Evolutionary conservation across 2,329 filamentous ascomycete genomes (phyloP).

Genomic region (Colletotrichum magnum): DNA sequence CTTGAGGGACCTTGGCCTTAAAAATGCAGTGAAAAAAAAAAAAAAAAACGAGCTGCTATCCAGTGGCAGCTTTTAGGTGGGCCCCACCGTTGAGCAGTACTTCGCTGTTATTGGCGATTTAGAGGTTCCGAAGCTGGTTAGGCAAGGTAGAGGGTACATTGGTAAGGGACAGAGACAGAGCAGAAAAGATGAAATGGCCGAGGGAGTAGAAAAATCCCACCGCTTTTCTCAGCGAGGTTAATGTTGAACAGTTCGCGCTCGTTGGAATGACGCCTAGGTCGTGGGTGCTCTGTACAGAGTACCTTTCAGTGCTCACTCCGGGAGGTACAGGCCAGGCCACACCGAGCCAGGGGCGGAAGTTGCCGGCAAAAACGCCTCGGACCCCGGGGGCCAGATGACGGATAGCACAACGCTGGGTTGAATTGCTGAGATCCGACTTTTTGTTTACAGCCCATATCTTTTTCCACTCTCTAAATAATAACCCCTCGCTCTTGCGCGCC

Average conservation of each 20-base stretch:
- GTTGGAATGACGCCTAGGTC: too few relatives aligned
- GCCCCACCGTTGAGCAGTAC: not conserved
- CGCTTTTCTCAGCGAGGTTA: not conserved
- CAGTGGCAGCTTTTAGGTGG: not conserved
- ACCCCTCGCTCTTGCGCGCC: conserved; percentile 39
- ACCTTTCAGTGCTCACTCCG: not conserved
- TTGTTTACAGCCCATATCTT: conserved; percentile 39
- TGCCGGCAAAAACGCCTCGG: conserved; percentile 35
- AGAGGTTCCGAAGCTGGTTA: too few relatives aligned
- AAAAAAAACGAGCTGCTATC: not conserved
- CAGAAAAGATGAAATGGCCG: not conserved
- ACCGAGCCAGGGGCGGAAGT: conserved; percentile 28
- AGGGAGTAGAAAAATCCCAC: conserved; percentile 12
- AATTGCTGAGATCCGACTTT: conserved; percentile 38
- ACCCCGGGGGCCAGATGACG: conserved; percentile 12
- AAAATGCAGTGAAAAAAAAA: conserved; percentile 1
- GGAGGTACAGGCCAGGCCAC: conserved; percentile 6
- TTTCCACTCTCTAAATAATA: conserved; percentile 37
- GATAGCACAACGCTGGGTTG: conserved; percentile 13
- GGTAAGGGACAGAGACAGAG: not conserved
- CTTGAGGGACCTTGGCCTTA: not conserved
- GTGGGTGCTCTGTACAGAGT: not conserved
- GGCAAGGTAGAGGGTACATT: too few relatives aligned
- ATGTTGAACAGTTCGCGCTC: too few relatives aligned
- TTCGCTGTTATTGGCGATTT: too few relatives aligned